Evolutionary conservation across 2,329 filamentous ascomycete genomes (phyloP), one percentile per base, ranked within the genome.

Genomic region (Colletotrichum liaoningense): DNA sequence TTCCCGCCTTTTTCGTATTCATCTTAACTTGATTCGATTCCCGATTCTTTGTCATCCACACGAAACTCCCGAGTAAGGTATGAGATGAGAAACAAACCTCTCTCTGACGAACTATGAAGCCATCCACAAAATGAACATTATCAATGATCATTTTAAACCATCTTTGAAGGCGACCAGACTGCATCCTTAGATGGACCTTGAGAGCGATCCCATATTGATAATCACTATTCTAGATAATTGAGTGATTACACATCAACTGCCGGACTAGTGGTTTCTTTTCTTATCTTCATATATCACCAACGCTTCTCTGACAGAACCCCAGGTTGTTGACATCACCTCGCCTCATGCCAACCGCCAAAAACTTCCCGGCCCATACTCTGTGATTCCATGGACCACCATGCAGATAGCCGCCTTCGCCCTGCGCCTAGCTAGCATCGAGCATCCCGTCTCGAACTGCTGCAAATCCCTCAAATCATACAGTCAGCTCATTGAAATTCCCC

Each of bases 271-370:
- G 49, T 56, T 63, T 60, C 33, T 35, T 42, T 46, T 55, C 16
- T 62, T 42, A 49, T 28, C 16, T 28, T 49, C 55, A 55, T 56
- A 42, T 38, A 68, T 62, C 58, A 42, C 46, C 60, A 65, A 64
- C 65, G n/a, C 42, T n/a, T 14, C 28, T 33, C 30, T 33, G 54
- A 73, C 24, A 28, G 33, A n/a, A 55, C 59, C 57, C 63, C 22
- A 33, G 46, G 56, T 67, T 67, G 33, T 28, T 68, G 57, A 68
- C 69, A 68, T 68, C 64, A 68, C 58, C 46, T 7, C 42, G 19
- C 42, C 42, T 49, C 42, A 49, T 11, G 42, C 42, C 42, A 28
- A 63, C 54, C 38, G 38, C 38, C 38, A 12, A 24, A 58, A 65
- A 59, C 33, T 16, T 59, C 58, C 67, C 60, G 52, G 65, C 38